Conservation (phyloP, 2,329 filamentous ascomycete genomes). For the Penicillium sp. region DNA sequence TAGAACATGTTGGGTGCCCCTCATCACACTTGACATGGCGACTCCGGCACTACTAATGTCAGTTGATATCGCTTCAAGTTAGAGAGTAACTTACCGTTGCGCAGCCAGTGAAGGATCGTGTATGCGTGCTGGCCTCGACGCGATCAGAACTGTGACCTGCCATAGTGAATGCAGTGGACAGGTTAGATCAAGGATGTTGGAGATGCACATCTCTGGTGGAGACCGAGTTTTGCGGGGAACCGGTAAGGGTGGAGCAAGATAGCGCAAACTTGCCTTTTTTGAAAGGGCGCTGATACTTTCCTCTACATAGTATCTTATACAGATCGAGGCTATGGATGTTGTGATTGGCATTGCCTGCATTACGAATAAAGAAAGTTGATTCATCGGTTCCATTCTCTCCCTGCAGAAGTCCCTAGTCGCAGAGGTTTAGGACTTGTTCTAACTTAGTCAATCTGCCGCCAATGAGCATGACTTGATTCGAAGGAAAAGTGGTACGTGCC, state of each 20-base stretch:
- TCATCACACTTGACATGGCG: slow-evolving; percentile 51
- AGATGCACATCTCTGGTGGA: background rate
- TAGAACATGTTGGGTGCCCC: slow-evolving; percentile 40
- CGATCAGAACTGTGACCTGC: background rate
- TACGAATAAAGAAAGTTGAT: background rate
- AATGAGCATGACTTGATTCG: slow-evolving; percentile 1
- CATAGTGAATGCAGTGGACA: slow-evolving; percentile 8
- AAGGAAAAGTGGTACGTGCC: slow-evolving; percentile 8
- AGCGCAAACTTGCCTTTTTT: slow-evolving; percentile 15
- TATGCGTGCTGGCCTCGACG: slow-evolving; percentile 6
- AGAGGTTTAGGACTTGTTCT: background rate
- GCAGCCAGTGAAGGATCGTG: slow-evolving; percentile 17
- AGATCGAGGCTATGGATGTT: background rate
- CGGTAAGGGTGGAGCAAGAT: slow-evolving; percentile 7
- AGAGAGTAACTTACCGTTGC: slow-evolving; percentile 9
- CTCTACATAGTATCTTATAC: background rate
- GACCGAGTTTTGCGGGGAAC: slow-evolving; percentile 13
- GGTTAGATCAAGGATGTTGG: background rate
- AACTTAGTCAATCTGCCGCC: background rate
- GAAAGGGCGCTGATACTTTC: slow-evolving; percentile 8
- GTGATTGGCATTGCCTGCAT: background rate
- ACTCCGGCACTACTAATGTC: slow-evolving; percentile 34
- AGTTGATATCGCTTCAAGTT: background rate
- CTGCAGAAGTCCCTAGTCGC: background rate
- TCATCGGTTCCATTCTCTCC: background rate